phyloP scores from a whole-genome alignment of 805 yeast genomes.

The Saturnispora diversa region DNA sequence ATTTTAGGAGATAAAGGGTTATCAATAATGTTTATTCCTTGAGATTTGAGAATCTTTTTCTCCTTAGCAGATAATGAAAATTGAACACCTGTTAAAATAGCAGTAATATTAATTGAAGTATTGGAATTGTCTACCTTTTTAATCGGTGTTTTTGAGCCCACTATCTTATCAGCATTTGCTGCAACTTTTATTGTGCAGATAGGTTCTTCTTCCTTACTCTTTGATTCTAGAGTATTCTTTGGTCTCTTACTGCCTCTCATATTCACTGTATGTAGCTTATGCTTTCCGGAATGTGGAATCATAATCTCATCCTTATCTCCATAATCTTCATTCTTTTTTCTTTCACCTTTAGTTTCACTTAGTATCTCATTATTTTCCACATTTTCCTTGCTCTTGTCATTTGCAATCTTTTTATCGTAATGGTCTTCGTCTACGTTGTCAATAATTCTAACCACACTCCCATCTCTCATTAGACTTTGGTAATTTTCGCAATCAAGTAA shows the following conservation, averaged over 20 bases:
- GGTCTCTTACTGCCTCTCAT: no score
- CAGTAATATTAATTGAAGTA: constrained; percentile 35
- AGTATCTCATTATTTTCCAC: no score
- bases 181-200: not conserved
- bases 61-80: constrained; percentile 38
- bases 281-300: no score
- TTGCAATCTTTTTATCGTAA: no score
- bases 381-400: no score
- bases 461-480: constrained; percentile 33
- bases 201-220: not conserved
- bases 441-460: constrained; percentile 38
- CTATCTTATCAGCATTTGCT: constrained; percentile 17
- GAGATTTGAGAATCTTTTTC: constrained; percentile 32
- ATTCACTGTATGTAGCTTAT: no score
- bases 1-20: constrained; percentile 34
- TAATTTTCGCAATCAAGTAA: constrained; percentile 42
- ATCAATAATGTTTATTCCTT: constrained; percentile 49
- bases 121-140: constrained; percentile 12
- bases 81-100: constrained; percentile 62
- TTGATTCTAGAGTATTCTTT: not conserved
- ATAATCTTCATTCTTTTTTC: no score
- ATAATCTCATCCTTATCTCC: no score
- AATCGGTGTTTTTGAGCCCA: no score
- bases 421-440: constrained; percentile 27
- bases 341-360: no score